These are phyloP conservation scores for Epithemia pelagica DNA, from an alignment of 108 stramenopile species.

Conservation along the genomic window DNA sequence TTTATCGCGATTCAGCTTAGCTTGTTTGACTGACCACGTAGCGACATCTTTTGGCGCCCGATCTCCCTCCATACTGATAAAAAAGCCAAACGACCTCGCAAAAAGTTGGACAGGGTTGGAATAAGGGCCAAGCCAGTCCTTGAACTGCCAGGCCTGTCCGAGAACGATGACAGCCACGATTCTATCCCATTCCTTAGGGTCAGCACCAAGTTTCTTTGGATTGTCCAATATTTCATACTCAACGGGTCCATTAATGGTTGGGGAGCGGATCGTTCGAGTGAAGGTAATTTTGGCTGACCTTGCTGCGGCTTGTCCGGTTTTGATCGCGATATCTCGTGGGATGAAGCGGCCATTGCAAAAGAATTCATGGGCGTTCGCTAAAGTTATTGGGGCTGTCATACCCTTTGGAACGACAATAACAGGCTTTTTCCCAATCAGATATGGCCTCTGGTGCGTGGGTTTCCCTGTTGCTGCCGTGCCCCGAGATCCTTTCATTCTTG, in stretches of 20 bases:
- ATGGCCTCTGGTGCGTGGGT: conserved; percentile 11
- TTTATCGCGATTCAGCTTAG: conserved; percentile 66
- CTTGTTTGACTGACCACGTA: conserved; percentile 61
- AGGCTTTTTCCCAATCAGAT: conserved; percentile 59
- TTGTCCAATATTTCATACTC: conserved; percentile 92
- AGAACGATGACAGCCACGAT: conserved; percentile 90
- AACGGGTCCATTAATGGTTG: conserved; percentile 40
- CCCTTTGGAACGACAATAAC: conserved; percentile 94
- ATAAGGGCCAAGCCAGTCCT: conserved; percentile 77
- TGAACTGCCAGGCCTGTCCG: conserved; percentile 96
- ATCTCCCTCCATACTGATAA: conserved; percentile 72
- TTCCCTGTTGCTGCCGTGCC: conserved; percentile 9
- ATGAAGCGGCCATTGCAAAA: conserved; percentile 69
- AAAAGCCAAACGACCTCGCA: conserved; percentile 63
- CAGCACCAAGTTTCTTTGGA: conserved; percentile 48
- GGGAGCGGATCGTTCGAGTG: conserved; percentile 41
- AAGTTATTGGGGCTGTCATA: conserved; percentile 80
- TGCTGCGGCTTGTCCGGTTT: conserved; percentile 27
- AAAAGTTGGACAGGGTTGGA: conserved; percentile 81
- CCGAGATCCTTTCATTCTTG: not conserved
- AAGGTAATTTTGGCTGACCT: conserved; percentile 20
- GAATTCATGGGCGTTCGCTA: conserved; percentile 87
- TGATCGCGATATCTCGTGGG: conserved; percentile 61
- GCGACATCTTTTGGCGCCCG: conserved; percentile 52
- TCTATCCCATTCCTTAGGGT: conserved; percentile 81